Conservation (phyloP, 495 filamentous ascomycete genomes). For the Aspergillus ostianus region DNA sequence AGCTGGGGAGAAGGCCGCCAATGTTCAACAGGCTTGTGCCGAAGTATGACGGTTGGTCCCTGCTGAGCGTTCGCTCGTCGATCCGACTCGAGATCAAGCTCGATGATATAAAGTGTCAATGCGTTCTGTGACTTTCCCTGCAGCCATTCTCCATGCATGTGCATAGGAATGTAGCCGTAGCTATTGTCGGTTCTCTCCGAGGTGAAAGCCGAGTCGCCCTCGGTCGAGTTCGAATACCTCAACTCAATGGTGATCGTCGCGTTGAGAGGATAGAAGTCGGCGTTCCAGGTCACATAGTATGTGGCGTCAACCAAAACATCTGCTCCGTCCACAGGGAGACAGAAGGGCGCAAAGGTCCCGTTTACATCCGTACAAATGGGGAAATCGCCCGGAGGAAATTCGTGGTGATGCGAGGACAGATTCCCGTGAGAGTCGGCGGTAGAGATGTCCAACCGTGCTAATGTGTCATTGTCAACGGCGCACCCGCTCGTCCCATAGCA, state of each 20-base stretch:
- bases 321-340: constrained; percentile 34
- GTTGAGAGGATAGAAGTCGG: constrained; percentile 37
- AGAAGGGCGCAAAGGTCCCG: constrained; percentile 33
- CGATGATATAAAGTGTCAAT: constrained; percentile 32
- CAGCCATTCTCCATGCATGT: constrained; percentile 35
- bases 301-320: constrained; percentile 38
- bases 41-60: constrained; percentile 27
- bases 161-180: constrained; percentile 35
- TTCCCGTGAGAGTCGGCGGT: constrained; percentile 8
- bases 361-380: constrained; percentile 30
- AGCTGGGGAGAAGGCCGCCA: constrained; percentile 24
- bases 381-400: constrained; percentile 60
- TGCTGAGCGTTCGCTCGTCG: constrained; percentile 25
- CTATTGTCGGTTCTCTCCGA: constrained; percentile 37
- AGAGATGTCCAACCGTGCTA: constrained; percentile 2
- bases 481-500: neutral
- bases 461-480: neutral
- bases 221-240: constrained; percentile 28
- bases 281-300: constrained; percentile 48
- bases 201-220: constrained; percentile 35
- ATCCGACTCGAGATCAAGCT: constrained; percentile 25
- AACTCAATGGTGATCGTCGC: constrained; percentile 40
- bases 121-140: constrained; percentile 29
- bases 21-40: constrained; percentile 23
- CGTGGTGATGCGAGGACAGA: neutral